Base-by-base conservation (phyloP, 1,284 basidiomycete species). In the Pyrrhoderma lamaoense region DNA sequence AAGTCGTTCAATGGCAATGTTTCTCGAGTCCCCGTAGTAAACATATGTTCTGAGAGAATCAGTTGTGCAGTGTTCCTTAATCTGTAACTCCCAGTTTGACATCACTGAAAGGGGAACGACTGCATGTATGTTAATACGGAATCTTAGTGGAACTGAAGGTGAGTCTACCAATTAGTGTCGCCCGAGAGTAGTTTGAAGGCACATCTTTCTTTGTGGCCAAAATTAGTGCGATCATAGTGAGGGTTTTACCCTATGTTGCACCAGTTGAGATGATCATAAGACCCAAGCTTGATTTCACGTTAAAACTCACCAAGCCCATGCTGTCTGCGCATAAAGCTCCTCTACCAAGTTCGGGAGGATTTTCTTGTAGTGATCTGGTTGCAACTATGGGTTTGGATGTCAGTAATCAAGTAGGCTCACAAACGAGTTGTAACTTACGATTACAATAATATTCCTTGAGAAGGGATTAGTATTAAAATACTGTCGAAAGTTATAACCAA, bases 21-120 rank as follows among this genome's bases (percentile, higher is more conserved):
- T 73, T 45, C 83, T 80, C 4, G 75, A 61, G 1, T 68, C 67
- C 19, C 88, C 85, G 56, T 90, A 85, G 64, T 93, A 93, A 7
- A 82, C 72, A 60, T 78, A 83, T 43, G 64, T 70, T 0, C 72
- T 74, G 22, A 93, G 62, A 1, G 73, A 64, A 3, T 77, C 80
- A 19, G 69, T 70, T 8, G 67, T 69, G 51, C 88, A 80, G 58
- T 93, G 90, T 49, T 93, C 90, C 23, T 74, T 64, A 34, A 94
- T 82, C 64, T 95, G 93, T 59, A 89, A 85, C 61, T 89, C 84
- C 92, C 92, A 95, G 61, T 95, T 95, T 11, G 88, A 90, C 4
- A 94, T 66, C 1, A 95, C 81, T 1, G 89, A 93, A 16, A 94
- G 75, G 1, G 93, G 93, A 16, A 81, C 85, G 35, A 95, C 92